phyloP scores from a whole-genome alignment of 495 filamentous ascomycete genomes.

The Neurospora pannonica region DNA sequence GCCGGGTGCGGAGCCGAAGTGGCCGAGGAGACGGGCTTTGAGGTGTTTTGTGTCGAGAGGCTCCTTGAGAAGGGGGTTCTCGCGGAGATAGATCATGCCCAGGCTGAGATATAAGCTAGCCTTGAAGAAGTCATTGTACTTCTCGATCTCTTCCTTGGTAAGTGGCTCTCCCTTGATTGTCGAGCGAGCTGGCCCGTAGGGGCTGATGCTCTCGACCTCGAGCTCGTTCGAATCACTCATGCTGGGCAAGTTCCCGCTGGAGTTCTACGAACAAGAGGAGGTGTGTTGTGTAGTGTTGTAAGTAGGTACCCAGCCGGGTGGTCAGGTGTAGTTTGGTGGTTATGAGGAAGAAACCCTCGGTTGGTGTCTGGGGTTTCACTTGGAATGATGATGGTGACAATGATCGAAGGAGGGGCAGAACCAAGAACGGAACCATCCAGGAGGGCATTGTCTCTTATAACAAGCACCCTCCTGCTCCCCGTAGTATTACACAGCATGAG shows the following conservation, averaged over 20 bases:
- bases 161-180: slow-evolving; percentile 51
- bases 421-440: not conserved
- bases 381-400: not conserved
- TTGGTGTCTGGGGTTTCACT: not conserved
- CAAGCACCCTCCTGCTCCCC: not conserved
- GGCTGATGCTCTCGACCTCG: slow-evolving; percentile 44
- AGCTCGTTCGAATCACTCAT: slow-evolving; percentile 25
- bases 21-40: slow-evolving; percentile 60
- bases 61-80: slow-evolving; percentile 57
- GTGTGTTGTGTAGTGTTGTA: not conserved
- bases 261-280: not conserved
- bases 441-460: not conserved
- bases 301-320: not conserved
- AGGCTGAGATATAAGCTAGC: slow-evolving; percentile 63
- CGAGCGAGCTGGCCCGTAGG: slow-evolving; percentile 56
- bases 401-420: not conserved
- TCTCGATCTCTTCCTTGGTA: slow-evolving; percentile 50
- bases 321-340: not conserved
- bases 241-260: not conserved
- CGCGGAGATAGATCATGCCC: slow-evolving; percentile 64
- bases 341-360: not conserved
- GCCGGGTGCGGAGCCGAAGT: slow-evolving; percentile 66
- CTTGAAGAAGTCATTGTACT: slow-evolving; percentile 58
- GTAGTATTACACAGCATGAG: not conserved
- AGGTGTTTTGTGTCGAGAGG: slow-evolving; percentile 53